Evolutionary conservation across 2,329 filamentous ascomycete species (phyloP).

Genomic region (Claviceps citrina): DNA sequence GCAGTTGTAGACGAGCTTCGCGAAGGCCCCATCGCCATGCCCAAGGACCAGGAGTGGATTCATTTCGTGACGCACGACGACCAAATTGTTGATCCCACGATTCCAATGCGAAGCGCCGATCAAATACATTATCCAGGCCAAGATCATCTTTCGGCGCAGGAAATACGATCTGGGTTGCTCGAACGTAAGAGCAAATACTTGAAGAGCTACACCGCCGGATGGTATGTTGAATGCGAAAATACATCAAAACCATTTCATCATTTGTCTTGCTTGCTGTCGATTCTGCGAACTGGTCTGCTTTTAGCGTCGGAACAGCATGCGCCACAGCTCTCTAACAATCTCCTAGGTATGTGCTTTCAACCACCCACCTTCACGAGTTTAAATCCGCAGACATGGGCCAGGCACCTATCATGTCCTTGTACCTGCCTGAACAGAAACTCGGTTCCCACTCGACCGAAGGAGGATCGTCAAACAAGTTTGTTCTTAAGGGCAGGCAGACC

Average conservation of each 20-base stretch:
- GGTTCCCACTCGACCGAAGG: conserved; percentile 74
- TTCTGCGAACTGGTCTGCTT: background rate
- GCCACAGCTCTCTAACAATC: background rate
- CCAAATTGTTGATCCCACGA: conserved; percentile 71
- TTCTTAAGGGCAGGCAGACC: conserved; percentile 89
- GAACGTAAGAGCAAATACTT: conserved; percentile 98
- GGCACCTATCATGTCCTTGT: conserved; percentile 89
- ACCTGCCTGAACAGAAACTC: conserved; percentile 85
- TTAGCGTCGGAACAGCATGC: conserved; percentile 4
- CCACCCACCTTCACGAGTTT: conserved; percentile 96
- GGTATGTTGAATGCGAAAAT: conserved; percentile 38
- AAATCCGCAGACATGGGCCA: conserved; percentile 92
- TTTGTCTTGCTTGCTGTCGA: background rate
- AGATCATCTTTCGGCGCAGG: conserved; percentile 63
- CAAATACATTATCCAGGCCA: conserved; percentile 86
- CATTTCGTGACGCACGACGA: conserved; percentile 66
- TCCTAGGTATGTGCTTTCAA: conserved; percentile 78
- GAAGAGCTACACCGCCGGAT: conserved; percentile 91
- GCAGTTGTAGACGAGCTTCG: conserved; percentile 67
- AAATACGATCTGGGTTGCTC: conserved; percentile 78
- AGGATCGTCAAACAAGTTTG: conserved; percentile 89
- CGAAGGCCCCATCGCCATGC: conserved; percentile 76
- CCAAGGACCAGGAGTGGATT: conserved; percentile 84
- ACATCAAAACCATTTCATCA: too few relatives aligned
- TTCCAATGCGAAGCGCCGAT: conserved; percentile 62